Evolutionary conservation across 2,329 filamentous ascomycete genomes (phyloP).

Genomic region (Sporothrix variecibatus): DNA sequence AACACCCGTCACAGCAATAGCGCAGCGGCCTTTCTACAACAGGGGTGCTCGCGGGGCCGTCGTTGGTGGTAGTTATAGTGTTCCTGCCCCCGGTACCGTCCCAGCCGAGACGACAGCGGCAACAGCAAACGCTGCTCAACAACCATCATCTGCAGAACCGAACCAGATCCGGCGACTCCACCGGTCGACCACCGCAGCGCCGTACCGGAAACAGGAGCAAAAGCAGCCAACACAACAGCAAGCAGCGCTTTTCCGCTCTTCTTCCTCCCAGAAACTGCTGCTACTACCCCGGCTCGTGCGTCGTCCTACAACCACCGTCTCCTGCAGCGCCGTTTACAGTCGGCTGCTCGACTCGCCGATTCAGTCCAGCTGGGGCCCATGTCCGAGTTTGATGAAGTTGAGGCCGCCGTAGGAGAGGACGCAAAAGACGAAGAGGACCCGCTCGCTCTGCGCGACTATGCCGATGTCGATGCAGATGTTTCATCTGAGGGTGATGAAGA

Average conservation of each 20-base stretch:
- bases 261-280: background rate
- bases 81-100: slow-evolving; percentile 13
- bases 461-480: slow-evolving; percentile 23
- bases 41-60: background rate
- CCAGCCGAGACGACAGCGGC: background rate
- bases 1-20: background rate
- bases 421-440: background rate
- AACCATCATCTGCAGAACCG: background rate
- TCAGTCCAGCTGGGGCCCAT: slow-evolving; percentile 34
- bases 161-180: slow-evolving; percentile 22
- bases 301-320: slow-evolving; percentile 19
- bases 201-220: background rate
- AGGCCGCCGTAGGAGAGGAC: background rate
- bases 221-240: background rate
- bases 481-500: slow-evolving; percentile 28
- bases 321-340: slow-evolving; percentile 29
- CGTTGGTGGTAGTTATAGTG: slow-evolving; percentile 22
- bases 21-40: background rate
- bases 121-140: background rate
- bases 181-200: slow-evolving; percentile 14
- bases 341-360: slow-evolving; percentile 31
- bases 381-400: slow-evolving; percentile 33
- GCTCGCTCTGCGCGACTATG: background rate
- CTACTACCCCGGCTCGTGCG: background rate
- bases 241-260: slow-evolving; percentile 4